phyloP scores from a whole-genome alignment of 2,329 filamentous ascomycete genomes.

The Neonectria magnoliae region DNA sequence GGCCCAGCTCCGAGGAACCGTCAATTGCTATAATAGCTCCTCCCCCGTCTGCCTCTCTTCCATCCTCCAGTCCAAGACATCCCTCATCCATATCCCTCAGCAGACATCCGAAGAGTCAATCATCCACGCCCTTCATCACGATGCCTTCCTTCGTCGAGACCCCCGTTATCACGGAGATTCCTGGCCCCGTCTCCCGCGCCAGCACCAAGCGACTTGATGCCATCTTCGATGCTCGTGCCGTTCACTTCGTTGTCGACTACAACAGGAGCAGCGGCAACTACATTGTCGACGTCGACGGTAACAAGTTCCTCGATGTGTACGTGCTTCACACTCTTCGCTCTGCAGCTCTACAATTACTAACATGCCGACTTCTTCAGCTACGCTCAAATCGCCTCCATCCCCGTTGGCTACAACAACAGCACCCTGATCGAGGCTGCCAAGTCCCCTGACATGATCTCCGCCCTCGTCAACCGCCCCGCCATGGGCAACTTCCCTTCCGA shows the following conservation, averaged over 20 bases:
- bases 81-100: slow-evolving; percentile 23
- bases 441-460: slow-evolving; percentile 76
- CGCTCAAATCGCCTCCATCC: slow-evolving; percentile 85
- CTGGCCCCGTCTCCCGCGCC: slow-evolving; percentile 53
- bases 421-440: slow-evolving; percentile 71
- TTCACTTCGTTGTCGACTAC: slow-evolving; percentile 64
- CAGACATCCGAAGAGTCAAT: slow-evolving; percentile 29
- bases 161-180: slow-evolving; percentile 50
- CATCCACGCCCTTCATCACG: slow-evolving; percentile 32
- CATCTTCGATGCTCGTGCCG: slow-evolving; percentile 62
- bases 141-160: slow-evolving; percentile 49
- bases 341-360: not conserved
- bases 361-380: slow-evolving; percentile 58
- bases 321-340: slow-evolving; percentile 27
- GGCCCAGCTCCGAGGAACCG: not conserved
- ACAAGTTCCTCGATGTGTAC: slow-evolving; percentile 60
- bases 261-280: slow-evolving; percentile 64
- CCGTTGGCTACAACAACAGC: slow-evolving; percentile 84
- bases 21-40: slow-evolving; percentile 44
- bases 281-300: slow-evolving; percentile 61
- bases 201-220: slow-evolving; percentile 55
- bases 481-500: slow-evolving; percentile 83
- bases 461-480: slow-evolving; percentile 81
- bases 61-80: slow-evolving; percentile 29
- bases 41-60: slow-evolving; percentile 30